Percentiles rank a stretch among this genome's conserved stretches.
These are phyloP conservation scores for Botryosphaeria dothidea DNA, from an alignment of 2,329 filamentous ascomycete species.

Conservation along the genomic window DNA sequence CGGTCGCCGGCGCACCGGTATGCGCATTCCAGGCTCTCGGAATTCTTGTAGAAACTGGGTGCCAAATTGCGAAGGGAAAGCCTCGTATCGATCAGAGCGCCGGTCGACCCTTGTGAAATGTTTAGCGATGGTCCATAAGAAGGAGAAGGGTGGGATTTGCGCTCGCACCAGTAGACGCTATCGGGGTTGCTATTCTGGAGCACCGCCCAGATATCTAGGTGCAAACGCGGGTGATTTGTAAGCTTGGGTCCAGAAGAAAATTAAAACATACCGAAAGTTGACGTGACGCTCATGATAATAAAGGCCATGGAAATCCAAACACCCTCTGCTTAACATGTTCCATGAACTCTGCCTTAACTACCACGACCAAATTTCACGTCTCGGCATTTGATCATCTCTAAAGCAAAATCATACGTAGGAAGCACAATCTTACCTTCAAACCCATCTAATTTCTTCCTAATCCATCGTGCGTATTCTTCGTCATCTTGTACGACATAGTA, in stretches of 20 bases:
- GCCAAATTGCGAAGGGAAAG: slow-evolving; percentile 7
- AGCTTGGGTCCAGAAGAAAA: background rate
- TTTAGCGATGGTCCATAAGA: background rate
- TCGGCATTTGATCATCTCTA: slow-evolving; percentile 9
- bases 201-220: slow-evolving; percentile 13
- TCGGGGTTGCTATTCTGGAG: slow-evolving; percentile 12
- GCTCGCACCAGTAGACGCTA: slow-evolving; percentile 9
- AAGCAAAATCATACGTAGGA: background rate
- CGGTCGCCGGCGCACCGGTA: background rate
- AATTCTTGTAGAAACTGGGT: background rate
- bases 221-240: background rate
- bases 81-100: slow-evolving; percentile 10
- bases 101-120: background rate
- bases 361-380: background rate
- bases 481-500: slow-evolving; percentile 21
- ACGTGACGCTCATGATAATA: background rate
- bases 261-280: background rate
- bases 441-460: slow-evolving; percentile 19
- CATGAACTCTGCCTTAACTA: background rate
- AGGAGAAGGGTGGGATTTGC: background rate
- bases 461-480: slow-evolving; percentile 18
- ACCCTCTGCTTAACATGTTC: background rate
- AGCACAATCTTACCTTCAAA: slow-evolving; percentile 16
- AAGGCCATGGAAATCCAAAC: background rate
- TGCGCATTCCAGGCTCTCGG: background rate